Conservation (phyloP, 306 rosid species). For the Cicer yamashitae region DNA sequence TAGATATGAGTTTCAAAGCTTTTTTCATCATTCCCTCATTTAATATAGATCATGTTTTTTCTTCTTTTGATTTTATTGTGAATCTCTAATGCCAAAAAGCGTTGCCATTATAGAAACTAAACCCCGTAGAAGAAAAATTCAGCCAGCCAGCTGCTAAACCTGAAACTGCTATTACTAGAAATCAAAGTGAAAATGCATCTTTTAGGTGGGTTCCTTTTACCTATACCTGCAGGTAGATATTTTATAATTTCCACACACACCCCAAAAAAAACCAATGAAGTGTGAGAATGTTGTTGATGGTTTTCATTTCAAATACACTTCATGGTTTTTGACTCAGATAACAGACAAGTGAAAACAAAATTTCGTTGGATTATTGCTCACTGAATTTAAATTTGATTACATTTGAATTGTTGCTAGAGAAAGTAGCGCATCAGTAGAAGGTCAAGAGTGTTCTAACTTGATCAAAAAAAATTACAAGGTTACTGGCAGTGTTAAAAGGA, state of each 20-base stretch:
- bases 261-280: too few relatives aligned
- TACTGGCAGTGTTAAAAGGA: slow-evolving; percentile 64
- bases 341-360: not conserved
- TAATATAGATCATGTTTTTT: slow-evolving; percentile 4
- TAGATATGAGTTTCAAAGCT: slow-evolving; percentile 37
- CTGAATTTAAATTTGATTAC: slow-evolving; percentile 1
- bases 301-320: not conserved
- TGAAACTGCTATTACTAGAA: slow-evolving; percentile 47
- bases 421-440: slow-evolving; percentile 51
- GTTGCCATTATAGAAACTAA: slow-evolving; percentile 69
- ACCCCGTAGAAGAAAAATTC: slow-evolving; percentile 54
- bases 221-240: not conserved
- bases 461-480: slow-evolving; percentile 35
- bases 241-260: too few relatives aligned
- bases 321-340: not conserved
- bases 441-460: slow-evolving; percentile 42
- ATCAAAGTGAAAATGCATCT: slow-evolving; percentile 52
- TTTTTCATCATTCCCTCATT: not conserved
- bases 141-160: slow-evolving; percentile 48
- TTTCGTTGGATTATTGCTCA: not conserved
- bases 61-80: slow-evolving; percentile 7
- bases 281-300: not conserved
- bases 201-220: slow-evolving; percentile 53
- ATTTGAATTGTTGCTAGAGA: slow-evolving; percentile 56
- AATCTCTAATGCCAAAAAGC: slow-evolving; percentile 37